Percentiles rank a stretch among this genome's conserved stretches.
Evolutionary conservation across 2,329 filamentous ascomycete species (phyloP).

Genomic region (Verticillium longisporum): DNA sequence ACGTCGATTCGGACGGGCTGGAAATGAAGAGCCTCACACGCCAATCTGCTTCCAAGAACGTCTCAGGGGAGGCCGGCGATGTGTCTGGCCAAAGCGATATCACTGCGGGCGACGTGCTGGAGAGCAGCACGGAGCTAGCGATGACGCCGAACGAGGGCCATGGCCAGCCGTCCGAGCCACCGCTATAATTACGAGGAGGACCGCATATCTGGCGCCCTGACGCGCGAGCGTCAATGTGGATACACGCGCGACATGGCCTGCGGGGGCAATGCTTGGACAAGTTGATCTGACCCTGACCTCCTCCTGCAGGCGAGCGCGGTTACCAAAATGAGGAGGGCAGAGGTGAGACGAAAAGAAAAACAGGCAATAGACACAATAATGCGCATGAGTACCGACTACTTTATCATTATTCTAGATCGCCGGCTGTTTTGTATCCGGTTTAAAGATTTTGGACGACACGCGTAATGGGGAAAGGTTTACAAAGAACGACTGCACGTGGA

Average conservation of each 20-base stretch:
- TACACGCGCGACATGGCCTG: background rate
- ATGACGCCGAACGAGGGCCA: background rate
- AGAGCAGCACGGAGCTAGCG: background rate
- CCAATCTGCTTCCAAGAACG: background rate
- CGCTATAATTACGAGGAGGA: background rate
- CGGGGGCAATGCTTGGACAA: background rate
- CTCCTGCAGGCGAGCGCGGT: background rate
- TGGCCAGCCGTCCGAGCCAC: background rate
- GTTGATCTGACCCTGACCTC: background rate
- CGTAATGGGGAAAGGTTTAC: background rate
- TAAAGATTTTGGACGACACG: background rate
- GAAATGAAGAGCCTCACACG: conserved; percentile 35
- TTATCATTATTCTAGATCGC: background rate
- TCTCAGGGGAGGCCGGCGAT: background rate
- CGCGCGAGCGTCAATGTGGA: background rate
- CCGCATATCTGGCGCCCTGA: background rate
- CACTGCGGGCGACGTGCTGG: background rate
- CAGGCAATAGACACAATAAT: background rate
- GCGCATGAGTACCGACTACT: background rate
- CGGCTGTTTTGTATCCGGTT: background rate
- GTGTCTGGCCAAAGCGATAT: background rate
- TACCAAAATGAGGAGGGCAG: background rate
- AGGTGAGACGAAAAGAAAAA: background rate
- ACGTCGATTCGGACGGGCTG: conserved; percentile 37
- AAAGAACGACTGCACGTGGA: no score